Percentiles rank a stretch among this genome's conserved stretches.
Evolutionary conservation across 164 flowering plant genomes (phyloP).

Genomic region (Dillenia suffruticosa): DNA sequence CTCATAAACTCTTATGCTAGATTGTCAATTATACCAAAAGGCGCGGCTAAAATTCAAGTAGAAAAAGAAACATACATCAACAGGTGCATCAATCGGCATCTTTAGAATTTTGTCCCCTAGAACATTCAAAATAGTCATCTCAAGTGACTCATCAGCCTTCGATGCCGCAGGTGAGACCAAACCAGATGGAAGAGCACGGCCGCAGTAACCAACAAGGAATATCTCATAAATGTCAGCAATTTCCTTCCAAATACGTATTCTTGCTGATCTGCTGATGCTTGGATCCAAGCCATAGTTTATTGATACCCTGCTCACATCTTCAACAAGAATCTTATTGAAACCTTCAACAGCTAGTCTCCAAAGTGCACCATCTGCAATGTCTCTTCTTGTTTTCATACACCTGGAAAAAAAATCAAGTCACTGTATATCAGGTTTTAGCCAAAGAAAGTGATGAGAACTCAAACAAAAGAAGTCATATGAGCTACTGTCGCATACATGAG

Average conservation of each 20-base stretch:
- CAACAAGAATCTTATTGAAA: constrained; percentile 62
- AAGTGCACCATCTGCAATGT: constrained; percentile 73
- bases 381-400: constrained; percentile 97
- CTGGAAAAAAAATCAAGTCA: constrained; percentile 25
- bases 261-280: constrained; percentile 38
- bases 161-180: constrained; percentile 43
- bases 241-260: constrained; percentile 89
- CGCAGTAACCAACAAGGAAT: constrained; percentile 91
- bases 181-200: constrained; percentile 79
- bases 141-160: constrained; percentile 74
- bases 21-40: too few species aligned
- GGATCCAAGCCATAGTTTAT: constrained; percentile 25
- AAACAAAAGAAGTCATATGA: too few species aligned
- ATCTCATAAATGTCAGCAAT: constrained; percentile 87
- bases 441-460: too few species aligned
- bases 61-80: constrained; percentile 51
- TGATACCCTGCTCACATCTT: constrained; percentile 41
- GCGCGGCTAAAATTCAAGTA: too few species aligned
- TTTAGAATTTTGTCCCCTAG: constrained; percentile 77
- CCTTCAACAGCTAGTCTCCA: constrained; percentile 93
- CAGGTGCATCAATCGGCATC: constrained; percentile 63
- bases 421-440: too few species aligned
- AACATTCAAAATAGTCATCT: constrained; percentile 63
- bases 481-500: too few species aligned
- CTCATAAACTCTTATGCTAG: too few species aligned